Base-by-base conservation (phyloP, 2,329 filamentous ascomycete genomes). In the Lizonia empirigonia region DNA sequence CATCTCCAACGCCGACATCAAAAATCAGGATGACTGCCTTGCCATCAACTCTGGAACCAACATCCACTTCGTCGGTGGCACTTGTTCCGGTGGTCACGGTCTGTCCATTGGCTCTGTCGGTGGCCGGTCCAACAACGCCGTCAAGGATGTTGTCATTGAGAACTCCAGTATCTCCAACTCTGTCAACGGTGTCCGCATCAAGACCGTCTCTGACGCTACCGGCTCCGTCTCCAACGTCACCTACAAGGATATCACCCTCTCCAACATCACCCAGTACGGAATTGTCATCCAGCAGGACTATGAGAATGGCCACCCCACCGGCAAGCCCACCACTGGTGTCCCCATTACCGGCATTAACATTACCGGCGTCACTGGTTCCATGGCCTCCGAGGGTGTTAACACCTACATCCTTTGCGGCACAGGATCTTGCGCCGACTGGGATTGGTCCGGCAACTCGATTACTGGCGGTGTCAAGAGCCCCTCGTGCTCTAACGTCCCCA, bases 1-100 rank as follows among this genome's bases (percentile, higher is more conserved):
- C 41, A 83, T 85, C 64, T 73, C 73, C 42, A 77, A 77, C 33
- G 80, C 80, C 20, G 76, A 71, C 46, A 74, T 84, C 46, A 75
- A 80, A 64, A 84, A 84, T 72, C 82, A 85, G 69, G 82, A 85
- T 53, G 82, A 85, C 62, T 85, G 82, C 60, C 69, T 85, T 9
- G 82, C 82, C 26, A 72, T 85, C 60, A 85, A 84, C 73, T 82
- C 79, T 2, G 82, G 82, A 47, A 77, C 73, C 18, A 61, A 73
- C 54, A 73, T 74, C 48, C 62, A 62, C 44, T 72, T 74, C 54
- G 52, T 48, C 5, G 72, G 73, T 32, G 74, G 74, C 18, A 72
- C 74, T 15, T 82, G 80, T 68, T 74, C 74, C 2, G 79, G 80
- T 18, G 80, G 80, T n/a, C 81, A 83, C 64, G 83, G 82, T 42